phyloP scores from a whole-genome alignment of 345 rosid species.

The Pugionium cornutum region DNA sequence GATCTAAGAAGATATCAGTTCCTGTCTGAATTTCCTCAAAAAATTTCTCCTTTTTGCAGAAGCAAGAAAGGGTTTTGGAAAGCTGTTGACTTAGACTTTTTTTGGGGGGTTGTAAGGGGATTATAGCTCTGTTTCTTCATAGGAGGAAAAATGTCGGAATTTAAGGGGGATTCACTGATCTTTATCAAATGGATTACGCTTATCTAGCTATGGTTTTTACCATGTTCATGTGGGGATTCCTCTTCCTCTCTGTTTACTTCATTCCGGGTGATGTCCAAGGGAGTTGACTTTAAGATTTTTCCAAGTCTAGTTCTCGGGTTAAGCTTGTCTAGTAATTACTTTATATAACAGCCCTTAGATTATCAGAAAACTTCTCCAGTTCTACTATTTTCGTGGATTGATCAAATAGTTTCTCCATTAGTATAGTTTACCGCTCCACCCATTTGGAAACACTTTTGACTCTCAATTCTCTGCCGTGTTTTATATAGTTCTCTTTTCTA shows the following conservation, averaged over 20 bases:
- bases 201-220: conserved; percentile 31
- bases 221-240: conserved; percentile 48
- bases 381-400: neutral
- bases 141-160: conserved; percentile 23
- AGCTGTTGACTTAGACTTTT: conserved; percentile 37
- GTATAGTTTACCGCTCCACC: conserved; percentile 7
- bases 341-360: neutral
- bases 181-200: conserved; percentile 6
- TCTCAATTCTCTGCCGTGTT: neutral
- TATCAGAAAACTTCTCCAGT: neutral
- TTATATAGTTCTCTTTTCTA: neutral
- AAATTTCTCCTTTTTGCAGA: conserved; percentile 24
- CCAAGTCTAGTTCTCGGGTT: conserved; percentile 20
- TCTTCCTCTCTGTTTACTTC: conserved; percentile 45
- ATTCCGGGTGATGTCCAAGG: conserved; percentile 33
- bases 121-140: conserved; percentile 7
- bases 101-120: neutral
- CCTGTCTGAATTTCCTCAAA: neutral
- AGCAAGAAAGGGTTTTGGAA: conserved; percentile 9
- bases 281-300: conserved; percentile 9
- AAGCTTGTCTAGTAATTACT: conserved; percentile 6
- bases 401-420: conserved; percentile 17
- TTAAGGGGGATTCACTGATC: conserved; percentile 24
- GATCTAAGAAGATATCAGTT: neutral
- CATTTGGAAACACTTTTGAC: conserved; percentile 11